Evolutionary conservation across 2,329 filamentous ascomycete species (phyloP).

Genomic region (Fusarium nodosum): DNA sequence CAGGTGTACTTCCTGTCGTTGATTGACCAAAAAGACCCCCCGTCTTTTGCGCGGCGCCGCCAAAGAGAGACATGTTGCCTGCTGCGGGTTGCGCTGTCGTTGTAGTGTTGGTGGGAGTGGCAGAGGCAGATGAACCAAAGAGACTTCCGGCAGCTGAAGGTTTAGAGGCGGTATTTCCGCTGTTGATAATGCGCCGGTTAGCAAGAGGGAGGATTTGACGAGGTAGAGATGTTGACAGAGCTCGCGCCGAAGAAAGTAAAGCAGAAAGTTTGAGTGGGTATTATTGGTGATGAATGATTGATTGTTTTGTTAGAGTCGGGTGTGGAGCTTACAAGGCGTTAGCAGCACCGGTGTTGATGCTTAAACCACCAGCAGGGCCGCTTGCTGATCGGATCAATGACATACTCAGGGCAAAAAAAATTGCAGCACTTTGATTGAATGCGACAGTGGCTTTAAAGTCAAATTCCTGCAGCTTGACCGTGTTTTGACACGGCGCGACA

Average conservation of each 20-base stretch:
- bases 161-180: conserved; percentile 49
- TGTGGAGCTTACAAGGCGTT: conserved; percentile 61
- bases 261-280: conserved; percentile 36
- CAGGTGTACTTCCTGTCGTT: conserved; percentile 41
- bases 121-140: conserved; percentile 53
- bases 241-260: conserved; percentile 10
- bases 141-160: conserved; percentile 55
- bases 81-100: conserved; percentile 45
- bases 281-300: conserved; percentile 27
- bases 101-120: conserved; percentile 46
- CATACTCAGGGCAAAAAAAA: conserved; percentile 54
- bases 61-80: conserved; percentile 53
- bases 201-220: conserved; percentile 24
- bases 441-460: conserved; percentile 41
- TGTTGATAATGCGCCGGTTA: conserved; percentile 37
- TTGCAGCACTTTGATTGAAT: conserved; percentile 29
- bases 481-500: conserved; percentile 44
- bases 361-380: conserved; percentile 71
- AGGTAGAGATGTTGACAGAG: conserved; percentile 9
- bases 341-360: conserved; percentile 73
- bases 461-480: conserved; percentile 37
- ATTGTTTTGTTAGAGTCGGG: conserved; percentile 43
- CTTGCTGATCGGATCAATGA: conserved; percentile 70
- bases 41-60: conserved; percentile 46
- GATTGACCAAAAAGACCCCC: conserved; percentile 52